Evolutionary conservation across 2,329 filamentous ascomycete genomes (phyloP), one percentile per base, ranked within the genome.

Genomic region (Chaetomiaceae sp.): DNA sequence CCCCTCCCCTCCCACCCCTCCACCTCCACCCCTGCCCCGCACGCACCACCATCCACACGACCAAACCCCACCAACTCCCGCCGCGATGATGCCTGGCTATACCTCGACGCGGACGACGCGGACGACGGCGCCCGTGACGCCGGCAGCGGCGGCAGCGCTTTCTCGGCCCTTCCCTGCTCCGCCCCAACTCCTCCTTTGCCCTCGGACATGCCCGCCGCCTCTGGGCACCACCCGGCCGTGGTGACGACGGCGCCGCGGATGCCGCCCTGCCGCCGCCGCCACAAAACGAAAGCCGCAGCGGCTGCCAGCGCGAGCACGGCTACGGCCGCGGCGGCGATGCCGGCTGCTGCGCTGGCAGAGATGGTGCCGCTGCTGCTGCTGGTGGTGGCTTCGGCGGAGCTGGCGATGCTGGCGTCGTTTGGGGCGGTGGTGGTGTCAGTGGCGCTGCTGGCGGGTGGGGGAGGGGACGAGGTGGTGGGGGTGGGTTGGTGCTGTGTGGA

Each of bases 311-410:
- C 42, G 1, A 45, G 24, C 10, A 24, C 30, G 2, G 39, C 39
- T 4, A 55, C 52, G 2, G 49, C 50, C 27, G 45, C 54, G 1
- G 52, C 51, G 0, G 52, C 43, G 38, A 55, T 49, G 7, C 54
- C 54, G 3, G 54, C 54, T 45, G 54, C 54, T 15, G 52, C 44
- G 20, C 54, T 52, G 8, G 52, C 26, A 10, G 50, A 48, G 30
- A 56, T 40, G 14, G 44, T 38, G 24, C 34, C 14, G 12, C 20
- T 37, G 30, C 6, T 32, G 29, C 11, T n/a, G 30, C 26, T 46
- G 34, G n/a, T 17, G 15, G 20, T 26, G 26, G 32, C 33, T 9
- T 24, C 27, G 24, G 17, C 18, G 22, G 17, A 17, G 15, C 12
- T 30, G 8, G 22, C 4, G 22, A 15, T 33, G 34, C 29, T 35